Base-by-base conservation (phyloP, 352 stramenopile species). In the Discostella stelligera region DNA sequence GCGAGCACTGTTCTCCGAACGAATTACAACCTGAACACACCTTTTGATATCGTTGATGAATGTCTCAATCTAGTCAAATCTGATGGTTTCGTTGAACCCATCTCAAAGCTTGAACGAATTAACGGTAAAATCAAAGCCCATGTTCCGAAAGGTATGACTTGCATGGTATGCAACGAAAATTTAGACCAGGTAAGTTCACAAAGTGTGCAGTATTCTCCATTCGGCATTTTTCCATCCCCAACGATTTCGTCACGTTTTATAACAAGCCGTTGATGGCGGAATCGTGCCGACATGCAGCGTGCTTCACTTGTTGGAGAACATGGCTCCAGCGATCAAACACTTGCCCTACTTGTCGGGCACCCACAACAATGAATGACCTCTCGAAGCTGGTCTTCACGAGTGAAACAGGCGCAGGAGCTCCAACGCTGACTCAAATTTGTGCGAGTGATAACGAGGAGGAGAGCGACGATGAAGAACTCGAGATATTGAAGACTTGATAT, bases 251-350 rank as follows among this genome's bases (percentile, higher is more conserved):
- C 10, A 53, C 23, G 16, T 37, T 55, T 44, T 10, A 41, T 59
- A 21, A 70, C 9, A 6, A 91, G 71, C 80, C 80, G 27, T 80
- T 83, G 39, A 78, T 91, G 48, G 63, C 79, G 23, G 53, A 83
- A 21, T 54, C 59, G 39, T 94, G 88, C 66, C 74, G 79, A 25
- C 88, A 94, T 53, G 77, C 87, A 21, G 80, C 80, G 18, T 94
- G 88, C 59, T 65, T 77, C 7, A 44, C 53, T 10, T 94, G 89
- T 71, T 93, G 86, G 87, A 60, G 68, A 56, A 27, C 76, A 46
- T 94, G 89, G 89, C 69, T 94, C 11, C 70, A 82, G 10, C 74
- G 80, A 18, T 77, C 66, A 11, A 56, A 68, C 23, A 87, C 77
- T 30, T 94, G 88, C 69, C 81, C 85, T 20, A 62, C 41, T 37